These are phyloP conservation scores for Mycena capillaripes DNA, from an alignment of 768 basidiomycete species.

Conservation along the genomic window DNA sequence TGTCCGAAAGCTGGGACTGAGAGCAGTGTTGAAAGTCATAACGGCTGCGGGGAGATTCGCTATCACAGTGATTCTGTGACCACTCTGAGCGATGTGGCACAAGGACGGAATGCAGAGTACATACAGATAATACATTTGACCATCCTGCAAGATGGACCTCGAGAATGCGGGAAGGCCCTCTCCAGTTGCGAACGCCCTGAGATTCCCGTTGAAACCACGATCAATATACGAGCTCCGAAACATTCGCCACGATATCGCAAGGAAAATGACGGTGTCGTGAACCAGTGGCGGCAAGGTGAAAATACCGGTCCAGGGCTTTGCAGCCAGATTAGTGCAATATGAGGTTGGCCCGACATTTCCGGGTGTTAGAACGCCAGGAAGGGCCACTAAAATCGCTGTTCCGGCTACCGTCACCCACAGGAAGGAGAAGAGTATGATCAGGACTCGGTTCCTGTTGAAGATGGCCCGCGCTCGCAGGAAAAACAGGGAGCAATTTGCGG, in stretches of 20 bases:
- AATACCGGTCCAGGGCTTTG: background rate
- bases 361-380: background rate
- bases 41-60: background rate
- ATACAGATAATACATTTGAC: background rate
- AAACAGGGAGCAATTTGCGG: background rate
- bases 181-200: background rate
- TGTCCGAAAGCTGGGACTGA: background rate
- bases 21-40: background rate
- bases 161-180: background rate
- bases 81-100: background rate
- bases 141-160: background rate
- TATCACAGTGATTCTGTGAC: background rate
- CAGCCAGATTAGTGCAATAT: background rate
- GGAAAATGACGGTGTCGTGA: background rate
- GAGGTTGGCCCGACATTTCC: background rate
- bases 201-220: background rate
- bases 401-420: background rate
- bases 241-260: background rate
- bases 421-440: background rate
- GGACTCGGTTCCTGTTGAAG: background rate
- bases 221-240: background rate
- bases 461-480: background rate
- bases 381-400: background rate
- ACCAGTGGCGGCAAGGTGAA: background rate
- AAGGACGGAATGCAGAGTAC: background rate